These are phyloP conservation scores for Neurospora sp. DNA, from an alignment of 495 filamentous ascomycete genomes.

Conservation along the genomic window DNA sequence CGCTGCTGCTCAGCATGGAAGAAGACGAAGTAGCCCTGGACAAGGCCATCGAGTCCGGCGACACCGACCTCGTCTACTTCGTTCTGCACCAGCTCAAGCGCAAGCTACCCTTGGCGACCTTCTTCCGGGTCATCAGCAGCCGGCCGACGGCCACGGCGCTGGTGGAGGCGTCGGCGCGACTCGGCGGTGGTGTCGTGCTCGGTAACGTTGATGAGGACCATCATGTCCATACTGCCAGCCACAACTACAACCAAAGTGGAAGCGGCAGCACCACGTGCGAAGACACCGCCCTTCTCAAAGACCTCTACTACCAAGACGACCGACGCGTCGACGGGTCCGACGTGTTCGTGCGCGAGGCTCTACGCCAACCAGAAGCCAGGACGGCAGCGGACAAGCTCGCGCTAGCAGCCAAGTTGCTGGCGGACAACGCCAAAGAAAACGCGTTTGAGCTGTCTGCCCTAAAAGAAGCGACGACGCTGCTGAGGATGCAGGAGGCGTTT, in stretches of 20 bases:
- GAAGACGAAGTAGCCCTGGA: constrained; percentile 93
- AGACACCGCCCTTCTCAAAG: constrained; percentile 79
- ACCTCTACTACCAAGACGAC: constrained; percentile 97
- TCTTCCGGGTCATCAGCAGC: constrained; percentile 85
- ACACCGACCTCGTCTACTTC: constrained; percentile 83
- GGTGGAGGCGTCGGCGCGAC: constrained; percentile 67
- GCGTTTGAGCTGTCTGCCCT: constrained; percentile 63
- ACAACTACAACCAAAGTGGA: background rate
- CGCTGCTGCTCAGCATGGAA: constrained; percentile 88
- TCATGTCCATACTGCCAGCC: constrained; percentile 21
- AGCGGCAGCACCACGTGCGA: constrained; percentile 22
- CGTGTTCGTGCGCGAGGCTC: constrained; percentile 72
- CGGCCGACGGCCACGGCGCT: constrained; percentile 82
- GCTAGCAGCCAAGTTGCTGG: constrained; percentile 66
- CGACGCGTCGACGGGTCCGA: constrained; percentile 81
- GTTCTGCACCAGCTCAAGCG: constrained; percentile 84
- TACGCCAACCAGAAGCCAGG: constrained; percentile 51
- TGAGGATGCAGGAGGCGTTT: constrained; percentile 76
- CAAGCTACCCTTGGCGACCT: constrained; percentile 79
- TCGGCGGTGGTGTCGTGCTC: constrained; percentile 16
- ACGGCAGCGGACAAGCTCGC: constrained; percentile 71
- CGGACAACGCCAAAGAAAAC: constrained; percentile 69
- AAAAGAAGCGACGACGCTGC: constrained; percentile 63
- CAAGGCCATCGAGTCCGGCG: constrained; percentile 92
- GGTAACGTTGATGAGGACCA: background rate